Evolutionary conservation across 352 stramenopile genomes (phyloP), one percentile per base, ranked within the genome.

Genomic region (Pythium phragmiticola): DNA sequence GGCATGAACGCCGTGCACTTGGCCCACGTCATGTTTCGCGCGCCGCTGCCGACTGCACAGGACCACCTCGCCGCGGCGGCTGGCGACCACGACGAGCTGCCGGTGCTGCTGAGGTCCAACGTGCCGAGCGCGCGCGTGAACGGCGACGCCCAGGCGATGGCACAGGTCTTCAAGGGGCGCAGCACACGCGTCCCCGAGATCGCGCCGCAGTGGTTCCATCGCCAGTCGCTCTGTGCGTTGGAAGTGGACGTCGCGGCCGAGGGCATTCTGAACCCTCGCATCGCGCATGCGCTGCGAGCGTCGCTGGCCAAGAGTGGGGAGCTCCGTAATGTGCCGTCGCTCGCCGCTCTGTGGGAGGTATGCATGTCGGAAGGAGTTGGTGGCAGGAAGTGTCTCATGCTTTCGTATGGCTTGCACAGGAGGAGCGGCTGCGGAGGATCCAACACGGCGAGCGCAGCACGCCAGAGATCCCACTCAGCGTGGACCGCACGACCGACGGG

Each of bases 1-100:
- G 90, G 90, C n/a, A 96, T 96, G 87, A 96, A 92, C 65, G 75
- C 77, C 11, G 64, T 96, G 21, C 77, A 85, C 54, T 66, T 96
- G 16, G 72, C 73, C 23, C 81, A 92, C 41, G 73, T 84, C 39
- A 92, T 86, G 81, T 94, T 90, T 61, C 75, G 85, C 48, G 83
- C 83, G 52, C 85, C 85, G 30, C 60, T 94, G 42, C 85, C 85
- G 51, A 56, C 68, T 2, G 60, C 68, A 7, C 85, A 94, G 51
- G 47, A 72, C 5, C 82, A 94, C 63, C 60, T 94, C 11, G 49
- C 57, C 19, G 13, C 55, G 63, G 36, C 46, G 4, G 19, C 14
- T 5, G 1, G 17, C 51, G 7, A 60, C 50, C 6, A 60, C 7
- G 66, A 60, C 16, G 53, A 75, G 21, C 72, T 73, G 37, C 63